These are phyloP conservation scores for Penicillium canescens DNA, from an alignment of 495 filamentous ascomycete genomes.

Conservation along the genomic window DNA sequence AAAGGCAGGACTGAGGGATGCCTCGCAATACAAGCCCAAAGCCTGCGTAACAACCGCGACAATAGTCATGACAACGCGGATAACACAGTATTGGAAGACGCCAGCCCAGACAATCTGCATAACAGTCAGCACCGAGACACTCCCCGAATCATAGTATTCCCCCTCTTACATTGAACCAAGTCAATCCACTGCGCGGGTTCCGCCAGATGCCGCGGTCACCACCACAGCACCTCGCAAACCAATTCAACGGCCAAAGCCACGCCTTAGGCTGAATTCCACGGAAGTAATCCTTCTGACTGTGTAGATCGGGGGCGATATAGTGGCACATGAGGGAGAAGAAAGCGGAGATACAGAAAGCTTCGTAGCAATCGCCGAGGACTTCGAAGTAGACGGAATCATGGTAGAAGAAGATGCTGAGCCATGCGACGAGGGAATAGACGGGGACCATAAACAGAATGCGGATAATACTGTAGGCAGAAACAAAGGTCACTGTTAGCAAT, in stretches of 20 bases:
- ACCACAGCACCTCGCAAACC: constrained; percentile 66
- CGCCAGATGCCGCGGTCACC: constrained; percentile 67
- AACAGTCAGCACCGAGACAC: constrained; percentile 5
- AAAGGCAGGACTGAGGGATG: constrained; percentile 74
- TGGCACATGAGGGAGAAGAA: constrained; percentile 90
- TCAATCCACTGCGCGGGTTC: constrained; percentile 78
- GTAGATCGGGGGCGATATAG: constrained; percentile 78
- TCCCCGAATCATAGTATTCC: background rate
- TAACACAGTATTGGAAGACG: constrained; percentile 89
- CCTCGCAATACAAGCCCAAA: constrained; percentile 72
- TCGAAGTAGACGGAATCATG: constrained; percentile 80
- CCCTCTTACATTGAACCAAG: constrained; percentile 78
- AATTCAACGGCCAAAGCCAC: constrained; percentile 73
- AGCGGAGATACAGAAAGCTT: constrained; percentile 86
- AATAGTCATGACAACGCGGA: constrained; percentile 81
- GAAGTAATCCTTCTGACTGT: constrained; percentile 88
- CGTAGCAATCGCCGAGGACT: constrained; percentile 82
- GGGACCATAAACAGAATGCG: constrained; percentile 92
- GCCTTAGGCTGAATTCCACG: constrained; percentile 62
- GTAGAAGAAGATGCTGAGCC: constrained; percentile 76
- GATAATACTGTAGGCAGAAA: constrained; percentile 66
- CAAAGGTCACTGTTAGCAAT: constrained; percentile 16
- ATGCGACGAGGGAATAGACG: constrained; percentile 76
- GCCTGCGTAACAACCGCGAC: constrained; percentile 73
- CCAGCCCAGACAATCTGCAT: constrained; percentile 76